Conservation (phyloP, 345 rosid species). For the Citrus sinensis region DNA sequence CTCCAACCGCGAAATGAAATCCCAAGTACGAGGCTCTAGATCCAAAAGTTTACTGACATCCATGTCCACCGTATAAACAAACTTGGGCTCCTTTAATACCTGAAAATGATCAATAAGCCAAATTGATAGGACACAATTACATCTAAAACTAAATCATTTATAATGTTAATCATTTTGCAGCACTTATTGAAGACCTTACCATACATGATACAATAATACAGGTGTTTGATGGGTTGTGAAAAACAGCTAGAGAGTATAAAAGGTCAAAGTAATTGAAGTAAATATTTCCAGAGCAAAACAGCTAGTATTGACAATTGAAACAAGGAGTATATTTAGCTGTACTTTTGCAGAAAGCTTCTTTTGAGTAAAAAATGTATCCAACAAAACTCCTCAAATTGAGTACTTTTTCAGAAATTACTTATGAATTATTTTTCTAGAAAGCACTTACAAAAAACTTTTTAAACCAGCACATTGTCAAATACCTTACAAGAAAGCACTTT, state of each 20-base stretch:
- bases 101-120: slow-evolving; percentile 28
- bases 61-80: slow-evolving; percentile 87
- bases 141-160: background rate
- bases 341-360: background rate
- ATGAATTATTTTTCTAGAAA: background rate
- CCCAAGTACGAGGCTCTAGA: slow-evolving; percentile 82
- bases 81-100: slow-evolving; percentile 80
- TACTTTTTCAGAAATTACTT: background rate
- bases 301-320: background rate
- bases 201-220: background rate
- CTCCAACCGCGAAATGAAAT: slow-evolving; percentile 71
- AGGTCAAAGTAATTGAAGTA: background rate
- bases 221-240: background rate
- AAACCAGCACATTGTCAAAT: background rate
- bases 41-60: slow-evolving; percentile 68
- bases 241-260: background rate
- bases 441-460: background rate
- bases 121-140: background rate
- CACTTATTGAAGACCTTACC: background rate
- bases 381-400: background rate
- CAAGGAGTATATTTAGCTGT: background rate
- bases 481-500: background rate
- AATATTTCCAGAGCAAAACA: background rate
- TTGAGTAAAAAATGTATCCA: background rate
- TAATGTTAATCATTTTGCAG: background rate